phyloP scores from a whole-genome alignment of 2,329 filamentous ascomycete genomes.

The Apiospora hydei region DNA sequence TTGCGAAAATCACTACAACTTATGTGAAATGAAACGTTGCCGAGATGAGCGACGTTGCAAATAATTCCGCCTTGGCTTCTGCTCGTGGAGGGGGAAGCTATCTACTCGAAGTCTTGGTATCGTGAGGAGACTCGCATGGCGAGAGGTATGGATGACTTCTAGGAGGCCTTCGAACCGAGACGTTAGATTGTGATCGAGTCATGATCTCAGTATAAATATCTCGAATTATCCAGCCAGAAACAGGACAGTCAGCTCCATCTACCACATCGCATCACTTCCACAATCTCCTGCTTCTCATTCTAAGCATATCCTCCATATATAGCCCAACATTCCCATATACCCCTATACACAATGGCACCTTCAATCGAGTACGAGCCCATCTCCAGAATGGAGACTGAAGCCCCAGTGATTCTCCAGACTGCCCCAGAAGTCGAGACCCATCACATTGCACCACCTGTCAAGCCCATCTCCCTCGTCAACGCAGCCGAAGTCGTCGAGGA shows the following conservation, averaged over 20 bases:
- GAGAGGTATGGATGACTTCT: background rate
- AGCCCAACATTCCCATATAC: background rate
- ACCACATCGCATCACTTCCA: background rate
- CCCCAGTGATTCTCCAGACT: background rate
- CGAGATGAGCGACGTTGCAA: background rate
- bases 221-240: background rate
- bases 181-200: background rate
- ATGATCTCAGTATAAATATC: background rate
- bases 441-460: background rate
- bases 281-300: background rate
- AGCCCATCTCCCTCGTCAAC: background rate
- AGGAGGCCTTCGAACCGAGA: background rate
- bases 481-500: background rate
- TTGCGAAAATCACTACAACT: background rate
- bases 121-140: background rate
- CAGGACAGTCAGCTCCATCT: background rate
- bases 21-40: background rate
- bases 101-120: background rate
- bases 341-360: background rate
- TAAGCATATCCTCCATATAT: background rate
- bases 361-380: background rate
- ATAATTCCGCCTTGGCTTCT: slow-evolving; percentile 13
- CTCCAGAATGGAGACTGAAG: background rate
- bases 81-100: background rate
- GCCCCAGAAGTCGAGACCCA: background rate